Evolutionary conservation across 139 green algal genomes (phyloP).

Genomic region (Chlamydomonas asymmetrica): DNA sequence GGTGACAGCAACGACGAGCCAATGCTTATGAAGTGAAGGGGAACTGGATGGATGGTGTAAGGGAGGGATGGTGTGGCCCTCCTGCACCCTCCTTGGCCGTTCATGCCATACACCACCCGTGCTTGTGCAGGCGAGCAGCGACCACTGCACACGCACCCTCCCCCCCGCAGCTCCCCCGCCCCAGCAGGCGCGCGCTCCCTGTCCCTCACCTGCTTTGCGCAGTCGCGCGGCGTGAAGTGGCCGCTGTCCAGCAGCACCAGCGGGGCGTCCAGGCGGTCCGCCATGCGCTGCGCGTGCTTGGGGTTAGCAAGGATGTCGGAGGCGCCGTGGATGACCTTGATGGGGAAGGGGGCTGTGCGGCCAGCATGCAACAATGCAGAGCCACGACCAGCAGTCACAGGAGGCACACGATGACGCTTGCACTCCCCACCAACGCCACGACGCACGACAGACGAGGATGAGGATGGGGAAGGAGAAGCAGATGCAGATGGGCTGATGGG

Average conservation of each 20-base stretch:
- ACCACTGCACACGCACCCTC: no score
- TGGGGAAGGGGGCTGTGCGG: slow-evolving; percentile 9
- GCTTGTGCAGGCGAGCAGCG: no score
- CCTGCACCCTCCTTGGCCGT: not conserved
- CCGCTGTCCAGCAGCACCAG: slow-evolving; percentile 49
- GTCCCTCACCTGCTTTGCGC: slow-evolving; percentile 33
- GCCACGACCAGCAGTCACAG: no score
- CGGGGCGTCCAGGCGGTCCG: not conserved
- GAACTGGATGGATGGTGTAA: not conserved
- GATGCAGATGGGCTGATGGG: no score
- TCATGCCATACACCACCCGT: no score
- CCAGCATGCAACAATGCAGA: no score
- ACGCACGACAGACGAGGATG: no score
- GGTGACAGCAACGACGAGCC: no score
- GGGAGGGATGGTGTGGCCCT: not conserved
- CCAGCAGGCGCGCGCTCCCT: not conserved
- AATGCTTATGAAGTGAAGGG: no score
- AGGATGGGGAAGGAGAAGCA: no score
- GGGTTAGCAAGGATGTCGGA: slow-evolving; percentile 12
- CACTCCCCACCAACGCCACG: no score
- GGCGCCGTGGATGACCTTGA: slow-evolving; percentile 23
- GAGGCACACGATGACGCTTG: no score
- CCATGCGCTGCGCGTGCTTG: slow-evolving; percentile 3
- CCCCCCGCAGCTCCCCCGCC: not conserved
- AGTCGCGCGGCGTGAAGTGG: slow-evolving; percentile 56